These are phyloP conservation scores for Marasmius tenuissimus DNA, from an alignment of 1,284 basidiomycete species.

Conservation along the genomic window DNA sequence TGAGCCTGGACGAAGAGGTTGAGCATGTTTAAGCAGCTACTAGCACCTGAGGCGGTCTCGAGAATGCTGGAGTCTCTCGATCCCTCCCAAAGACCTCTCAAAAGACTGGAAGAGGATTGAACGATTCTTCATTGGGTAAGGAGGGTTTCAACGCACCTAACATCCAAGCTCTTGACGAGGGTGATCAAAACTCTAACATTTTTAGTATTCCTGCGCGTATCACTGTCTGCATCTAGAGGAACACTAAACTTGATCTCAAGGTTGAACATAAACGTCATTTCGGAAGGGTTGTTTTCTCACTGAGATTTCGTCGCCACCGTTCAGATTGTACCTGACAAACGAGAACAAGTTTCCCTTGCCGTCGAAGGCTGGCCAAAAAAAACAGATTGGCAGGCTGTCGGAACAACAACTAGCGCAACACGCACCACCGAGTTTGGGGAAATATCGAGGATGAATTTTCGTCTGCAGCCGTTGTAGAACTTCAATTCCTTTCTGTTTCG, in stretches of 20 bases:
- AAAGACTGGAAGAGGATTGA: conserved; percentile 11
- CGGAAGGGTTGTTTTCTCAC: not conserved
- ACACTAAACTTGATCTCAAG: conserved; percentile 23
- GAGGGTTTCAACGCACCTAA: conserved; percentile 15
- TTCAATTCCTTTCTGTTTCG: conserved; percentile 25
- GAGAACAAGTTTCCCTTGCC: conserved; percentile 35
- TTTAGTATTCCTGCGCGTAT: conserved; percentile 11
- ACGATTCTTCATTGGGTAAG: conserved; percentile 1
- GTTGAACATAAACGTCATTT: not conserved
- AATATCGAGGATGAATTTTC: conserved; percentile 20
- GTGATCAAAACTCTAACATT: conserved; percentile 19
- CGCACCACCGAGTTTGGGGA: conserved; percentile 25
- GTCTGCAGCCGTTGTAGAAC: conserved; percentile 27
- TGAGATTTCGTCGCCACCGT: conserved; percentile 11
- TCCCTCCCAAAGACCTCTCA: conserved; percentile 13
- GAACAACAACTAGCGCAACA: not conserved
- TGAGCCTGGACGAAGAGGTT: conserved; percentile 34
- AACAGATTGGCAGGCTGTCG: not conserved
- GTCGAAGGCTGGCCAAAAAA: conserved; percentile 27
- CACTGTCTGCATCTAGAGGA: conserved; percentile 18
- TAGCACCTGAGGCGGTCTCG: conserved; percentile 16
- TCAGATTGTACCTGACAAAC: conserved; percentile 20
- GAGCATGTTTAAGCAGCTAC: conserved; percentile 31
- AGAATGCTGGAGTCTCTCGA: conserved; percentile 1
- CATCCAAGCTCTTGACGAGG: conserved; percentile 22